Evolutionary conservation across 2,329 filamentous ascomycete species (phyloP), one percentile per base, ranked within the genome.

Genomic region (Akanthomyces lecanii): DNA sequence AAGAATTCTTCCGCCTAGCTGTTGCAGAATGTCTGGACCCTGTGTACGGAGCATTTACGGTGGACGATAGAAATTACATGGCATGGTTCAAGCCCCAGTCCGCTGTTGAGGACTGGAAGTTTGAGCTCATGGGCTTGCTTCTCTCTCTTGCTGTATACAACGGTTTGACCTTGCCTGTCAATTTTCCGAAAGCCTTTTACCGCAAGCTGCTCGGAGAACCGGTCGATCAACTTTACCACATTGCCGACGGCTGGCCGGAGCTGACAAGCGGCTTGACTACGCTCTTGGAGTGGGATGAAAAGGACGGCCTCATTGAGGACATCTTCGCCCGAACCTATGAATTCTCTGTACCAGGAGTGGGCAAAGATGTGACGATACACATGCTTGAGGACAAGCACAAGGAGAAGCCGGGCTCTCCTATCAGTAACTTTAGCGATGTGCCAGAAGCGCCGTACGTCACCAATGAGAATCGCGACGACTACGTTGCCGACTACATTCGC

Each of bases 91-190:
- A 89, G 54, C 91, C 94, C 0, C 86, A 88, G 6, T 91, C 92
- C 5, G 77, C 91, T 8, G 92, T 96, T 65, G 91, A 92, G 2
- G 79, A 90, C 7, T 95, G 94, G 85, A 95, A 95, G 71, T 98
- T 90, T 69, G 92, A 98, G 74, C 83, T 98, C 23, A 81, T 97
- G 38, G 95, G 95, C 1, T 76, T 97, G 12, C 78, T 98, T n/a
- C 82, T 97, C 66, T 96, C 91, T 1, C 81, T 99, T 21, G 95
- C 95, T 5, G 79, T 98, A 5, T 97, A 95, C 77, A 99, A 99
- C 68, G 94, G 94, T 1, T 81, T 98, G 28, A 97, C 93, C 0
- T 80, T 99, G 1, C 95, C 95, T 0, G 83, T 98, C 48, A 96
- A 89, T 1, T 95, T 99, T 65, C 95, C 95, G 0, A 83, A 86